A percentile compares a stretch with the other conserved stretches of the same genome.
phyloP scores from a whole-genome alignment of 441 rosid genomes.

The Gossypium schwendimanii region DNA sequence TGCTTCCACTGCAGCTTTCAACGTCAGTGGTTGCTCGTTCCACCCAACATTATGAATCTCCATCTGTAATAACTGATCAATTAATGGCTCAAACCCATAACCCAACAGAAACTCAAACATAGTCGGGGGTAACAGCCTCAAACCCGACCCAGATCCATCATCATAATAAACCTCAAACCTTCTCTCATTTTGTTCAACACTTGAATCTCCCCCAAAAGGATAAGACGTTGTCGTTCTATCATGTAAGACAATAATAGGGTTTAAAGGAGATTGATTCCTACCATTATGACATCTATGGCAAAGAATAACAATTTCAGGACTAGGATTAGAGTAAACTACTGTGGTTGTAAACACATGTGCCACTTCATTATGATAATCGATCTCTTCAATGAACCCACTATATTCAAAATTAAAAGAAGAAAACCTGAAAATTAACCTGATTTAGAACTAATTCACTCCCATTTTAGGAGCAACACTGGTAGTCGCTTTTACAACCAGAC shows the following conservation, averaged over 20 bases:
- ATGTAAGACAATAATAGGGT: conserved; percentile 71
- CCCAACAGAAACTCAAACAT: conserved; percentile 77
- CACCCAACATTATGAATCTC: conserved; percentile 55
- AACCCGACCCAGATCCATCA: conserved; percentile 64
- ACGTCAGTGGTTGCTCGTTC: conserved; percentile 63
- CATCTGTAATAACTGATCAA: conserved; percentile 69
- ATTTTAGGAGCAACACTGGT: conserved; percentile 54
- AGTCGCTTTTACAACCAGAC: conserved; percentile 72
- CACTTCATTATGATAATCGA: conserved; percentile 35
- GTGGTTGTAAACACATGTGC: conserved; percentile 32
- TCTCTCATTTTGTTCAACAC: conserved; percentile 21
- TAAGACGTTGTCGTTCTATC: conserved; percentile 26
- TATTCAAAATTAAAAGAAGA: conserved; percentile 4
- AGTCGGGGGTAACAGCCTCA: conserved; percentile 63
- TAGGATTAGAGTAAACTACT: conserved; percentile 31
- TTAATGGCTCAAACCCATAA: conserved; percentile 65
- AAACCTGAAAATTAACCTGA: too few species aligned
- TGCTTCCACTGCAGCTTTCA: conserved; percentile 68
- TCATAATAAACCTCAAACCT: conserved; percentile 73
- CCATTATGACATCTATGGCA: conserved; percentile 36
- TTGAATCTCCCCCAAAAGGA: background rate
- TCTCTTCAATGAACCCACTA: conserved; percentile 63
- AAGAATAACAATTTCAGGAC: background rate
- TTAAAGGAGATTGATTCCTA: conserved; percentile 57
- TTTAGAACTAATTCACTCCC: too few species aligned